Evolutionary conservation across 441 rosid genomes (phyloP), one percentile per base, ranked within the genome.

Genomic region (Brassica hybrid): DNA sequence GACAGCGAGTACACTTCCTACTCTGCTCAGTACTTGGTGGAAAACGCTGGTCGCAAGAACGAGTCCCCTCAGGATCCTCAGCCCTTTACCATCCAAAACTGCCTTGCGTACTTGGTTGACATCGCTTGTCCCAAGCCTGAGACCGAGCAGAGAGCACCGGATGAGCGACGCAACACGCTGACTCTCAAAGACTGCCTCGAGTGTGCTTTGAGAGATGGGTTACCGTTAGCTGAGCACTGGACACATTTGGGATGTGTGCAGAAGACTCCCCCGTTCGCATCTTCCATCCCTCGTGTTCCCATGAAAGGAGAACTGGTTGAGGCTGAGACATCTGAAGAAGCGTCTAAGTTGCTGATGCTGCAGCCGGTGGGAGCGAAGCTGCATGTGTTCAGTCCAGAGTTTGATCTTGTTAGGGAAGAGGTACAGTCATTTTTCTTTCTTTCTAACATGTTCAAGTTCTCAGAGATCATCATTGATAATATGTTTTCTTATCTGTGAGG

Each of bases 11-110:
- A 0, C 23, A 77, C 81, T 66, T 8, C 16, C 32, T 77, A 65
- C 73, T 72, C 81, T 4, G 68, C 81, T 66, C 76, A 77, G 68
- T 72, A 1, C 34, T 5, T 77, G 67, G 34, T 76, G 34, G 71
- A 70, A 4, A 21, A 54, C 3, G 75, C 25, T 27, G 30, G 65
- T 68, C 41, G 43, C 61, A 18, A 17, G 23, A 38, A 23, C 12
- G 75, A 63, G 38, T 12, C 48, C 0, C 5, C 18, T 1, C 65
- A n/a, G 43, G 66, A 30, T 25, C 59, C 45, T 6, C 27, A 4
- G 12, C 4, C 9, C 58, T 7, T 56, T 3, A 57, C 72, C 27
- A 0, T 38, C 1, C 5, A 23, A 41, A 34, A 66, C 45, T 0
- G 14, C n/a, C 21, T 74, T n/a, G 4, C 14, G 56, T 69, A 56